Evolutionary conservation across 805 yeast species (phyloP), one percentile per base, ranked within the genome.

Genomic region (Spencermartinsiella europaea): DNA sequence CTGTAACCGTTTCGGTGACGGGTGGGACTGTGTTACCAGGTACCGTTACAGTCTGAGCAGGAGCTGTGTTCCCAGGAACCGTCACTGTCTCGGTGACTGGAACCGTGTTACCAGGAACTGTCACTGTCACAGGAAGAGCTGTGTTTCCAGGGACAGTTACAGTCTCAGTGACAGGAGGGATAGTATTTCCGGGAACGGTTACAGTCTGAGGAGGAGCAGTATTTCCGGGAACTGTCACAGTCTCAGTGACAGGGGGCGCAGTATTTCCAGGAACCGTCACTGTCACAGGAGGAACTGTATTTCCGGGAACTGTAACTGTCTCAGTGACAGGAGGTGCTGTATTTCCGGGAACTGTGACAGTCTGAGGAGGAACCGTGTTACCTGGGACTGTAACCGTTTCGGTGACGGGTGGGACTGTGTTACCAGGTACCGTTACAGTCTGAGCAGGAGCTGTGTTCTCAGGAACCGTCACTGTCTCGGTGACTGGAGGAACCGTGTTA

Each of bases 371-470:
- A 36, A 52, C 28, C 17, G 14, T 41, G 21, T 42, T 40, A 28
- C 51, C 51, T 7, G 56, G 50, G 21, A 44, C 44, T 4, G 57
- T 58, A 31, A 53, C 57, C 8, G 58, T 51, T 14, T 34, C 44
- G 21, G 53, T 49, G 28, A 22, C 43, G 16, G 53, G 48, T 19
- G 19, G 16, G 50, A 45, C 21, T 48, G 20, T 14, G 48, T 47
- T 15, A 42, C 51, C 3, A 21, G 21, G 44, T 2, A 42, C 43
- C 1, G 42, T 42, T n/a, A 40, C 36, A 2, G 46, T 38, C 46
- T 46, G 40, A 17, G 38, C 10, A 25, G 35, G 35, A 14, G 12
- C 31, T 7, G 59, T 48, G 3, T 40, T 38, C 8, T 59, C 49
- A 25, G 42, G 49, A 3, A 44, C 40, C 1, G 39, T 42, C 15